Conservation (phyloP, 306 rosid genomes). For the Oxytropis ochrocephala region DNA sequence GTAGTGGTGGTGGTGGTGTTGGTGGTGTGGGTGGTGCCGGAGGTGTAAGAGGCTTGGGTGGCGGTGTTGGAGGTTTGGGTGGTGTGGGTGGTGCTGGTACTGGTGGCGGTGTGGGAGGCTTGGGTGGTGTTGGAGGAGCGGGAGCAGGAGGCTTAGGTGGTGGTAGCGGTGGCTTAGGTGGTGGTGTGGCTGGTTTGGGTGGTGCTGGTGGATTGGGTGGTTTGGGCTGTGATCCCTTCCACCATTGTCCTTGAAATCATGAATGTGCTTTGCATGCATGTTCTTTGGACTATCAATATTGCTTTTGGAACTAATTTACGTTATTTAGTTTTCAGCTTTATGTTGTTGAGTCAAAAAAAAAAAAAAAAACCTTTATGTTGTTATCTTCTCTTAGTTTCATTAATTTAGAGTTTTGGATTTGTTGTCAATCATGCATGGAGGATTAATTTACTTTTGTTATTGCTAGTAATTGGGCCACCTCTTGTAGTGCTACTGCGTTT, state of each 20-base stretch:
- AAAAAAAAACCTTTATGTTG: no score
- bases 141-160: constrained; percentile 21
- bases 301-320: no score
- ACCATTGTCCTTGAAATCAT: not conserved
- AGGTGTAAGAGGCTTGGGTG: not conserved
- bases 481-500: not conserved
- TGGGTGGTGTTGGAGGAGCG: not conserved
- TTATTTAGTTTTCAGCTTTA: no score
- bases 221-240: not conserved
- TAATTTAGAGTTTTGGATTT: not conserved
- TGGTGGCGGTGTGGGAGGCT: not conserved
- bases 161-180: constrained; percentile 19
- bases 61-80: constrained; percentile 38
- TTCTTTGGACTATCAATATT: no score
- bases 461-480: not conserved
- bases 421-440: not conserved
- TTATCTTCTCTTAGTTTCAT: not conserved
- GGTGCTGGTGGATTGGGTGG: not conserved
- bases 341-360: no score
- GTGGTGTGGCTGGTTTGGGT: constrained; percentile 13
- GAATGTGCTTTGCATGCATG: not conserved
- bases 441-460: not conserved
- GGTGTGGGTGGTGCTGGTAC: constrained; percentile 31
- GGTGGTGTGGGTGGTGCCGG: constrained; percentile 8
- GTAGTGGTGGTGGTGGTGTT: not conserved